Percentiles rank a stretch among this genome's conserved stretches.
These are phyloP conservation scores for Aplosporella prunicola DNA, from an alignment of 2,329 filamentous ascomycete species.

Conservation along the genomic window DNA sequence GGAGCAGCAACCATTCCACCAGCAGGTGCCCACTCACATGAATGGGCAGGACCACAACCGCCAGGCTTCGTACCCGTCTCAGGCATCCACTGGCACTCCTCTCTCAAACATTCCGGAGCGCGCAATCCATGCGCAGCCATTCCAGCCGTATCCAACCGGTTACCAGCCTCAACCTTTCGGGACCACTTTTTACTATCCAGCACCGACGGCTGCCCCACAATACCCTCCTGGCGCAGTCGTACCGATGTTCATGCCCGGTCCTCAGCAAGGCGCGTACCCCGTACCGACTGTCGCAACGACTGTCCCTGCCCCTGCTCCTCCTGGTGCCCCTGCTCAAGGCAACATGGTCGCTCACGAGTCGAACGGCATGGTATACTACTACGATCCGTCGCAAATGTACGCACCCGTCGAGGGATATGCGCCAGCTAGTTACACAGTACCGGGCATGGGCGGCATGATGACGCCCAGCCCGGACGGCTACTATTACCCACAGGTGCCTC, in stretches of 20 bases:
- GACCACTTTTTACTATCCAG: conserved; percentile 58
- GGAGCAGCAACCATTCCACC: conserved; percentile 81
- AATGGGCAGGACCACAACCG: conserved; percentile 53
- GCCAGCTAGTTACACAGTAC: conserved; percentile 43
- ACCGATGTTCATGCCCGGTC: conserved; percentile 49
- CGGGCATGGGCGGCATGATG: conserved; percentile 72
- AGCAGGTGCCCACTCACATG: conserved; percentile 77
- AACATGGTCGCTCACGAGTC: conserved; percentile 71
- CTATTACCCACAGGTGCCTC: conserved; percentile 47
- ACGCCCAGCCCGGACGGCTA: conserved; percentile 48
- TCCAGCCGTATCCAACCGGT: conserved; percentile 57
- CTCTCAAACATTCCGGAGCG: conserved; percentile 88
- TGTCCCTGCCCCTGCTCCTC: conserved; percentile 10
- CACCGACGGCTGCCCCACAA: conserved; percentile 26
- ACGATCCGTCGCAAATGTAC: conserved; percentile 63
- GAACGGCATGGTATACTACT: conserved; percentile 95
- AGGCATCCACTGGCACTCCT: conserved; percentile 66
- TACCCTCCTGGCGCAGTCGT: conserved; percentile 40
- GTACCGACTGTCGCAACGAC: conserved; percentile 25
- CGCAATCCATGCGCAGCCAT: conserved; percentile 80
- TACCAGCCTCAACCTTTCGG: conserved; percentile 38
- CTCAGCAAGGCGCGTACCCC: conserved; percentile 40
- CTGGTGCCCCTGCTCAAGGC: conserved; percentile 33
- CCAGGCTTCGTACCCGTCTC: conserved; percentile 59
- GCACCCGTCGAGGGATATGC: conserved; percentile 36